A percentile compares a stretch with the other conserved stretches of the same genome.
phyloP scores from a whole-genome alignment of 768 basidiomycete species.

The Sarcodon aspratus region DNA sequence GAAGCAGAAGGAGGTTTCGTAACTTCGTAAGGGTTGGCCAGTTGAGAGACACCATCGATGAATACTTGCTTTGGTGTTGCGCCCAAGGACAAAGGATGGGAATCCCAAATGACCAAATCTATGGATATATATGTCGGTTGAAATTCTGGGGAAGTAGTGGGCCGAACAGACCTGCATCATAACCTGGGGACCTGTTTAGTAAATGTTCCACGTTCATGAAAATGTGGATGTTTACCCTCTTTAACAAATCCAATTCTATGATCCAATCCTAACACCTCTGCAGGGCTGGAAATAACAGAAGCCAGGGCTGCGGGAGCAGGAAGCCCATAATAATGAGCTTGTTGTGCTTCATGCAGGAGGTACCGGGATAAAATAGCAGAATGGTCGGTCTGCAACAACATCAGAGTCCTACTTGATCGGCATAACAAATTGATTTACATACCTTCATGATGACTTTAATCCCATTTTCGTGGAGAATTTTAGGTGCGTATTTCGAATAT shows the following conservation, averaged over 20 bases:
- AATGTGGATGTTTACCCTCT: slow-evolving; percentile 28
- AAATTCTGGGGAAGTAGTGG: neutral
- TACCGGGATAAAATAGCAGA: slow-evolving; percentile 51
- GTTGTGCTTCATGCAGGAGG: slow-evolving; percentile 61
- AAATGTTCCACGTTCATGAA: neutral
- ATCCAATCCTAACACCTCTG: slow-evolving; percentile 48
- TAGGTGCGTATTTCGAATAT: slow-evolving; percentile 46
- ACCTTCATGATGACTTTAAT: slow-evolving; percentile 44
- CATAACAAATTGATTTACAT: neutral
- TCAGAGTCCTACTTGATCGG: neutral
- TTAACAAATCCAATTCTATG: slow-evolving; percentile 63
- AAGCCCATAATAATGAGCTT: slow-evolving; percentile 58
- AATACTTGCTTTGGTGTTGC: slow-evolving; percentile 75
- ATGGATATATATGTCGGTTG: neutral
- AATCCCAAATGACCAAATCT: slow-evolving; percentile 56
- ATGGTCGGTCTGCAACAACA: slow-evolving; percentile 35
- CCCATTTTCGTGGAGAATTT: slow-evolving; percentile 37
- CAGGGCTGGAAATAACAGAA: slow-evolving; percentile 54
- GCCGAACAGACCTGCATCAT: slow-evolving; percentile 42
- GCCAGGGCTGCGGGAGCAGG: slow-evolving; percentile 40
- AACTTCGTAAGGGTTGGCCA: slow-evolving; percentile 21
- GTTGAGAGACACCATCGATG: slow-evolving; percentile 75
- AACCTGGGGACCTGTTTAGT: slow-evolving; percentile 27
- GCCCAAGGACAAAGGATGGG: slow-evolving; percentile 67
- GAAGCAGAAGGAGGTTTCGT: slow-evolving; percentile 34